A percentile compares a stretch with the other conserved stretches of the same genome.
Evolutionary conservation across 148 eudicot species (phyloP).

Genomic region (Amaranthus cruentus): DNA sequence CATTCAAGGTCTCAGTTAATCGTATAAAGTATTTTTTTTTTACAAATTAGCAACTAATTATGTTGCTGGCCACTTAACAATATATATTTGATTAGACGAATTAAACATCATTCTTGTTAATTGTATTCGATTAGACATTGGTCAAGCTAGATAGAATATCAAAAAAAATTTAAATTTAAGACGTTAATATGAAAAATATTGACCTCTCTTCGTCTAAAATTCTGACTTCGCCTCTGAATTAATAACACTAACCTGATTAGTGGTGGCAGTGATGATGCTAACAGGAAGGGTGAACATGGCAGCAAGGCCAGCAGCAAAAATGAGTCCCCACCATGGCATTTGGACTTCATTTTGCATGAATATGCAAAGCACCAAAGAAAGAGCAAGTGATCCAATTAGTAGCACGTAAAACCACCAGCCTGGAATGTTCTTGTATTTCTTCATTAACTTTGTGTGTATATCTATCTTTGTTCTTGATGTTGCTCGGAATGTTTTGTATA

Average conservation of each 20-base stretch:
- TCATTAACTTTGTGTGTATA: slow-evolving; percentile 80
- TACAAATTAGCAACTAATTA: too few species aligned
- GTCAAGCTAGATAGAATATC: too few species aligned
- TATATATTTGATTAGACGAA: too few species aligned
- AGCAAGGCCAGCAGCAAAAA: slow-evolving; percentile 73
- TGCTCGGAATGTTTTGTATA: slow-evolving; percentile 56
- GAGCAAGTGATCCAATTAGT: slow-evolving; percentile 45
- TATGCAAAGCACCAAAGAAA: slow-evolving; percentile 64
- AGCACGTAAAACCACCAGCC: slow-evolving; percentile 79
- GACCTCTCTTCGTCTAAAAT: not conserved
- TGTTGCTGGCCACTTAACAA: too few species aligned
- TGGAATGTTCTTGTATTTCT: slow-evolving; percentile 81
- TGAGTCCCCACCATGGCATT: slow-evolving; percentile 97
- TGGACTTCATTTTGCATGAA: slow-evolving; percentile 67
- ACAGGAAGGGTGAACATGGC: slow-evolving; percentile 86
- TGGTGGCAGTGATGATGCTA: slow-evolving; percentile 93
- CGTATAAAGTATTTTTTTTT: too few species aligned
- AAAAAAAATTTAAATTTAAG: not conserved
- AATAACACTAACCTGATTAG: slow-evolving; percentile 60
- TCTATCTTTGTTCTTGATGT: slow-evolving; percentile 71
- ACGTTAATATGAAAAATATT: not conserved
- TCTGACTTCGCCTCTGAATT: too few species aligned
- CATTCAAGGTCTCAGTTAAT: too few species aligned
- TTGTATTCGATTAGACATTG: too few species aligned
- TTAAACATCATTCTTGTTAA: too few species aligned